phyloP scores from a whole-genome alignment of 2,329 filamentous ascomycete species.

The Gnomoniopsis smithogilvyi region DNA sequence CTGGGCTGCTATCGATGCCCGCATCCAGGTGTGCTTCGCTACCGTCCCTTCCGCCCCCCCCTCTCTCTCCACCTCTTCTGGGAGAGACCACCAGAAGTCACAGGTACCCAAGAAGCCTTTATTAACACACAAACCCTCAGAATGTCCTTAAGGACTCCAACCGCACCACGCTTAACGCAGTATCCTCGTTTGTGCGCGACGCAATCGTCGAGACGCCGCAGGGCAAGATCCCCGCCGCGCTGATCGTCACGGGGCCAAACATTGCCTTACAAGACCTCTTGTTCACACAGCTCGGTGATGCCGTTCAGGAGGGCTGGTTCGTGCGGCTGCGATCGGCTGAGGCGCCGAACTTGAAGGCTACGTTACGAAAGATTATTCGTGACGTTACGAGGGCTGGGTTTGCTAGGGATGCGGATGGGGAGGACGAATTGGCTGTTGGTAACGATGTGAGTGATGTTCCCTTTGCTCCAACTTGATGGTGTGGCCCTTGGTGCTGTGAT shows the following conservation, averaged over 20 bases:
- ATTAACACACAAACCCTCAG: slow-evolving; percentile 29
- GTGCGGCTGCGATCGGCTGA: slow-evolving; percentile 68
- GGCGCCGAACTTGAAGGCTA: slow-evolving; percentile 69
- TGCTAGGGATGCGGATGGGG: slow-evolving; percentile 37
- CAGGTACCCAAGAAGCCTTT: slow-evolving; percentile 12
- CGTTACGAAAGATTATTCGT: slow-evolving; percentile 70
- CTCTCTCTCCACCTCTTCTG: neutral
- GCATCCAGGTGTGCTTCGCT: slow-evolving; percentile 51
- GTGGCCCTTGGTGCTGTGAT: neutral
- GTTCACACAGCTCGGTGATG: slow-evolving; percentile 63
- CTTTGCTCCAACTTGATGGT: neutral
- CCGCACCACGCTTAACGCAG: slow-evolving; percentile 55
- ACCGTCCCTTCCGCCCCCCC: neutral
- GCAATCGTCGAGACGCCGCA: slow-evolving; percentile 27
- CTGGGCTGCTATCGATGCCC: slow-evolving; percentile 62
- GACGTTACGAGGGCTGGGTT: slow-evolving; percentile 54
- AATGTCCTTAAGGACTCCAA: slow-evolving; percentile 59
- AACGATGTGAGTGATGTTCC: slow-evolving; percentile 41
- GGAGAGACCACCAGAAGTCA: too few relatives aligned
- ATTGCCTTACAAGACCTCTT: slow-evolving; percentile 71
- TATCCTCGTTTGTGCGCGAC: slow-evolving; percentile 52
- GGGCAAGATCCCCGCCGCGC: slow-evolving; percentile 61
- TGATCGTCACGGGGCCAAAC: slow-evolving; percentile 76
- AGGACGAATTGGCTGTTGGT: slow-evolving; percentile 49
- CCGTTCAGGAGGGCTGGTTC: slow-evolving; percentile 48